These are phyloP conservation scores for Wallacemonas sp. DNA, from an alignment of 208 protist genomes.

Conservation along the genomic window DNA sequence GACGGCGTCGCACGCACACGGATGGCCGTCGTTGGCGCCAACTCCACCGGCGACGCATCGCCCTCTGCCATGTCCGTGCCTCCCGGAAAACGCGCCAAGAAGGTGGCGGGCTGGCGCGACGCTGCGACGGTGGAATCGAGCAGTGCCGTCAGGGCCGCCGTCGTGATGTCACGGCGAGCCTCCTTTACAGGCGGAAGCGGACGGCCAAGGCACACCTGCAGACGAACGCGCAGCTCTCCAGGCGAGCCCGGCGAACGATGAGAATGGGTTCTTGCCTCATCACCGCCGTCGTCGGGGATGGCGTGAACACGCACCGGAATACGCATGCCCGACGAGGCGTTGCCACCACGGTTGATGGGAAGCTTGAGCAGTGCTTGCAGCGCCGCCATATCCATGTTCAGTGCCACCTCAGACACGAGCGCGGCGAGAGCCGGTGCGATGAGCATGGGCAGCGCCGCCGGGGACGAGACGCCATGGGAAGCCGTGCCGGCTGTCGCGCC, in stretches of 20 bases:
- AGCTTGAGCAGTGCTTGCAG: background rate
- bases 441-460: background rate
- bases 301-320: constrained; percentile 1
- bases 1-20: background rate
- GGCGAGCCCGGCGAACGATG: too few relatives aligned
- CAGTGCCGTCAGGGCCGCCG: constrained; percentile 7
- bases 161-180: constrained; percentile 14
- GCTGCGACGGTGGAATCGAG: background rate
- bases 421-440: background rate
- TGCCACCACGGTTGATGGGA: background rate
- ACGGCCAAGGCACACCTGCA: background rate
- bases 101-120: background rate
- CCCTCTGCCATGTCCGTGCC: background rate
- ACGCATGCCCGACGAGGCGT: background rate
- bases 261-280: background rate
- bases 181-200: constrained; percentile 8
- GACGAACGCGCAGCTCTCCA: background rate
- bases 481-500: background rate
- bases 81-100: background rate
- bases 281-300: background rate
- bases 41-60: too few relatives aligned
- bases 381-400: background rate
- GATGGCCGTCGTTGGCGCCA: too few relatives aligned
- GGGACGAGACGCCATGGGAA: background rate
- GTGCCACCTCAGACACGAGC: background rate